Conservation (phyloP, 108 stramenopile genomes). For the Nitzschia inconspicua region DNA sequence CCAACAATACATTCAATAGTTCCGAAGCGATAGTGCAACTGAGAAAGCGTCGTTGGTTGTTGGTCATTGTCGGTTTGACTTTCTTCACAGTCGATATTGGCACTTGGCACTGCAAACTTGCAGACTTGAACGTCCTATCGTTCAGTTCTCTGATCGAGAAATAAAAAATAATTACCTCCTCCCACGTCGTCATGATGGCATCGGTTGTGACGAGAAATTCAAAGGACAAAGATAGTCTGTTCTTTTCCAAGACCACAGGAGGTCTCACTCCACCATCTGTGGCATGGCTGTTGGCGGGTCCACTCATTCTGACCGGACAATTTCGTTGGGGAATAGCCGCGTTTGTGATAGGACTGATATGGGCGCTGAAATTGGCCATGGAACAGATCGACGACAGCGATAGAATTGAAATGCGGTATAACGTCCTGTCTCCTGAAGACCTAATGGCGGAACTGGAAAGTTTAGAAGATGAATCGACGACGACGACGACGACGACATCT, state of each 20-base stretch:
- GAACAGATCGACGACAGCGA: slow-evolving; percentile 15
- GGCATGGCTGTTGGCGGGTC: slow-evolving; percentile 9
- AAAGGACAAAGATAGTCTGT: no score
- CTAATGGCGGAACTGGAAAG: slow-evolving; percentile 25
- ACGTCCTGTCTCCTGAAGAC: slow-evolving; percentile 25
- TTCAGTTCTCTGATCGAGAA: no score
- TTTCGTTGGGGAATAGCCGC: slow-evolving; percentile 7
- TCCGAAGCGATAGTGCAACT: no score
- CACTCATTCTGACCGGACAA: slow-evolving; percentile 25
- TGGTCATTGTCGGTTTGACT: no score
- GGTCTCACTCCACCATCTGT: slow-evolving; percentile 14
- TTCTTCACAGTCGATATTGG: no score
- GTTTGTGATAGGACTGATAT: slow-evolving; percentile 8
- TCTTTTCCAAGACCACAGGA: no score
- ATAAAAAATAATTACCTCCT: no score
- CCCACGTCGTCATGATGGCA: no score
- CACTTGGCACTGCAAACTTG: no score
- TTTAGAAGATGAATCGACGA: neutral
- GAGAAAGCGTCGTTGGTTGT: neutral
- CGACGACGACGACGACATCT: neutral
- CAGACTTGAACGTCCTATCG: no score
- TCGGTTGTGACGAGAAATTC: no score
- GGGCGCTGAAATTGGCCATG: slow-evolving; percentile 10
- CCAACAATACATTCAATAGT: no score
- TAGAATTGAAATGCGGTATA: slow-evolving; percentile 31